These are phyloP conservation scores for Linnemannia elongata DNA, from an alignment of 192 early-diverging fungal genomes.

Conservation along the genomic window DNA sequence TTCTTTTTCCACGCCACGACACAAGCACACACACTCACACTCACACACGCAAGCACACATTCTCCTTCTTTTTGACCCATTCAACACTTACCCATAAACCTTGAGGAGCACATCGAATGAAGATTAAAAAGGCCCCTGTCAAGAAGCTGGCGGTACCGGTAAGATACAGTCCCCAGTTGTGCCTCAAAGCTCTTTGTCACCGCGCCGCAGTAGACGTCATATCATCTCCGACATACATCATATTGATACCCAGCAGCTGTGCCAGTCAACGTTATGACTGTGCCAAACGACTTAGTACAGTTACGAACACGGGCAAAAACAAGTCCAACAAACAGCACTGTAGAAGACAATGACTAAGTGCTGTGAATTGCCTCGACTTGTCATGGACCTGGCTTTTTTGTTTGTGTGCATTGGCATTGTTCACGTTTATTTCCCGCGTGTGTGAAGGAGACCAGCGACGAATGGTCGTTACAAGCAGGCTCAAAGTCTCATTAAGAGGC, in stretches of 20 bases:
- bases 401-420: neutral
- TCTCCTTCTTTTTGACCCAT: neutral
- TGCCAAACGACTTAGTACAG: too few species aligned
- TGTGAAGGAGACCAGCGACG: neutral
- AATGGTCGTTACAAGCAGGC: neutral
- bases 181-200: neutral
- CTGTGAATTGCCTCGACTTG: neutral
- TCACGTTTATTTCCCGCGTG: neutral
- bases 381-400: neutral
- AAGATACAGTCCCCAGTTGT: slow-evolving; percentile 22
- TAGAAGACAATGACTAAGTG: neutral
- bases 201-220: slow-evolving; percentile 24
- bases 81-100: neutral
- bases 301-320: neutral
- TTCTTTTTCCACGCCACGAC: neutral
- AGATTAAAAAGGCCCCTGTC: slow-evolving; percentile 74
- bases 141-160: slow-evolving; percentile 74
- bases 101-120: slow-evolving; percentile 47
- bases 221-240: neutral
- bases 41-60: neutral
- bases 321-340: neutral
- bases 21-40: neutral
- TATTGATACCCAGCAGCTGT: slow-evolving; percentile 6
- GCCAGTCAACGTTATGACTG: neutral
- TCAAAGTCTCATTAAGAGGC: neutral